These are phyloP conservation scores for Schizonepeta tenuifolia DNA, from an alignment of 257 asterid genomes.

Conservation along the genomic window DNA sequence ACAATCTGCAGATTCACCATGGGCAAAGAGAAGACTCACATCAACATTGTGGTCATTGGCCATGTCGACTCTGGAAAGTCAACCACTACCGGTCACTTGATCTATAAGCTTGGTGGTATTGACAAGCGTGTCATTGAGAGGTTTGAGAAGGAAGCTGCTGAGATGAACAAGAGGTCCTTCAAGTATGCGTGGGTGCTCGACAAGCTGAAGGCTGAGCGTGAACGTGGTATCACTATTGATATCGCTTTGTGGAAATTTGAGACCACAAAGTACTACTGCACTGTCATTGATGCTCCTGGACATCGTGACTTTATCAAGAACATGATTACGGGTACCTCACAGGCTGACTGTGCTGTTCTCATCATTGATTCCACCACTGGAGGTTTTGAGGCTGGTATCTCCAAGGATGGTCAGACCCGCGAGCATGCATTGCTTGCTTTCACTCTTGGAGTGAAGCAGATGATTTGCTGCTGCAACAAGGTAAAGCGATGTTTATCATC, in stretches of 20 bases:
- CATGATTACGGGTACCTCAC: conserved; percentile 33
- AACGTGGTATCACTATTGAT: conserved; percentile 84
- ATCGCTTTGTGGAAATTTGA: conserved; percentile 89
- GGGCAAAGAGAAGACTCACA: conserved; percentile 46
- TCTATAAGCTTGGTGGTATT: conserved; percentile 88
- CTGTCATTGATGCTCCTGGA: conserved; percentile 60
- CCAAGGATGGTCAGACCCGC: conserved; percentile 91
- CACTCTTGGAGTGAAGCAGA: conserved; percentile 85
- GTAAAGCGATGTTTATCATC: conserved; percentile 17
- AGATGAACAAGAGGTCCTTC: conserved; percentile 47
- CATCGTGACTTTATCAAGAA: conserved; percentile 33
- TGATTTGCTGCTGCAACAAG: conserved; percentile 88
- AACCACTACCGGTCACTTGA: conserved; percentile 47
- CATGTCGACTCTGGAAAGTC: conserved; percentile 52
- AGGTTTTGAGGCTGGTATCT: conserved; percentile 90
- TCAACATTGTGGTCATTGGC: conserved; percentile 54
- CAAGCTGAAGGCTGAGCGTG: conserved; percentile 92
- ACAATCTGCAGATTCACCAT: conserved; percentile 3
- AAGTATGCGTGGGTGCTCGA: conserved; percentile 89
- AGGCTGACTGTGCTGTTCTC: conserved; percentile 57
- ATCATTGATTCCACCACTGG: conserved; percentile 88
- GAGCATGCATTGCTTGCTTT: conserved; percentile 87
- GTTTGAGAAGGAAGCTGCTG: conserved; percentile 88
- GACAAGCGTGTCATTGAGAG: conserved; percentile 87
- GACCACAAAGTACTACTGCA: conserved; percentile 88